Percentiles rank a stretch among this genome's conserved stretches.
Evolutionary conservation across 1,284 basidiomycete species (phyloP).

Genomic region (Austroboletus olivaceoglutinosus): DNA sequence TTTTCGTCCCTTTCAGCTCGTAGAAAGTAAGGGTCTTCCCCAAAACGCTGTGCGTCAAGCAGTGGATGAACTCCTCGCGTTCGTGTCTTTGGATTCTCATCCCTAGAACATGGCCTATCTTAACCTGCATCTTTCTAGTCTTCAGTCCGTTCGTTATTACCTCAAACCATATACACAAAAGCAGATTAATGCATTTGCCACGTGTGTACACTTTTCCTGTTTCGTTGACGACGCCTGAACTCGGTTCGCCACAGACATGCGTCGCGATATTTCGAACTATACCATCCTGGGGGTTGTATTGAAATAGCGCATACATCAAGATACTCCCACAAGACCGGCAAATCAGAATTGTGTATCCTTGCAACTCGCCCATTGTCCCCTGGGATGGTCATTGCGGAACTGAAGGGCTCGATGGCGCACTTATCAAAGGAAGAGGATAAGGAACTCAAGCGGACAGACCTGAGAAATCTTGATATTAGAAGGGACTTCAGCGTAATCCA

Average conservation of each 20-base stretch:
- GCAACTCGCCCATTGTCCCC: slow-evolving; percentile 73
- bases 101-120: slow-evolving; percentile 12
- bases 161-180: slow-evolving; percentile 68
- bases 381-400: slow-evolving; percentile 72
- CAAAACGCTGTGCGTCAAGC: slow-evolving; percentile 60
- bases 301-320: slow-evolving; percentile 86
- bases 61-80: slow-evolving; percentile 73
- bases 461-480: slow-evolving; percentile 68
- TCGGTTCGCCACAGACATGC: slow-evolving; percentile 59
- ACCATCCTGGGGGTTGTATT: slow-evolving; percentile 76
- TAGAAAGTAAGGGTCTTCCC: slow-evolving; percentile 50
- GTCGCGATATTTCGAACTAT: slow-evolving; percentile 82
- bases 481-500: slow-evolving; percentile 91
- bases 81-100: slow-evolving; percentile 35
- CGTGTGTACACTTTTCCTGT: slow-evolving; percentile 53
- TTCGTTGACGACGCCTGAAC: slow-evolving; percentile 26
- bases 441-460: slow-evolving; percentile 73
- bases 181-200: slow-evolving; percentile 84
- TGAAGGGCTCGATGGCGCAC: slow-evolving; percentile 87
- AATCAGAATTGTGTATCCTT: slow-evolving; percentile 87
- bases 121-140: slow-evolving; percentile 41
- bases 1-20: slow-evolving; percentile 45
- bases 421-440: slow-evolving; percentile 78
- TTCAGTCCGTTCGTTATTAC: slow-evolving; percentile 71
- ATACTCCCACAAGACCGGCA: slow-evolving; percentile 81